phyloP scores from a whole-genome alignment of 805 yeast genomes.

The Lipomyces japonicus region DNA sequence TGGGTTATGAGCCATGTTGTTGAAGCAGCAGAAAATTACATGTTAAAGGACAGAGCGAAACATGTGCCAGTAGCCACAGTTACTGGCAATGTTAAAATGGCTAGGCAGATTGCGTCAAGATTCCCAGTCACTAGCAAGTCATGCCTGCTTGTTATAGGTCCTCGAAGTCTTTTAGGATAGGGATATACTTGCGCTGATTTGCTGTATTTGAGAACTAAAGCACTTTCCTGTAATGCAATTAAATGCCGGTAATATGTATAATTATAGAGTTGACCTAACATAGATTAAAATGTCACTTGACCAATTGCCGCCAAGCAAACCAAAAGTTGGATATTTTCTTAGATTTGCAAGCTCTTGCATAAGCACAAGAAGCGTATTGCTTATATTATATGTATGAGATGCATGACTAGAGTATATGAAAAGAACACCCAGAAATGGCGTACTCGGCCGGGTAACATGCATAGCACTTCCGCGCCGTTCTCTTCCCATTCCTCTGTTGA shows the following conservation, averaged over 20 bases:
- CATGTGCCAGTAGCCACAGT: constrained; percentile 1
- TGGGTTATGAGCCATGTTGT: constrained; percentile 5
- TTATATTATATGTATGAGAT: constrained; percentile 4
- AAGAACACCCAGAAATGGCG: too few relatives aligned
- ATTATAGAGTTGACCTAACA: not conserved
- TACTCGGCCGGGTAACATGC: not conserved
- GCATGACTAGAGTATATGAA: too few relatives aligned
- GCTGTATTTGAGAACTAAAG: not conserved
- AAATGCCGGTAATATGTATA: not conserved
- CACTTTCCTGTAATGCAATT: not conserved
- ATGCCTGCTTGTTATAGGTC: constrained; percentile 6
- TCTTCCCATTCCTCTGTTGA: not conserved
- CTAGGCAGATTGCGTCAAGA: constrained; percentile 7
- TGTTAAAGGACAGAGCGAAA: not conserved
- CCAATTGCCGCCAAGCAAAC: not conserved
- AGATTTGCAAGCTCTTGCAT: not conserved
- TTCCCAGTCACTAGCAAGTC: not conserved
- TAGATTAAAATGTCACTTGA: not conserved
- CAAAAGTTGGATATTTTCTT: not conserved
- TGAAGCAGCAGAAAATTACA: not conserved
- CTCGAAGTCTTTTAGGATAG: constrained; percentile 16
- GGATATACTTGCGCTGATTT: too few relatives aligned
- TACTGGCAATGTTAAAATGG: constrained; percentile 15
- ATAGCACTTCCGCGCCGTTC: not conserved
- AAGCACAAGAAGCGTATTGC: not conserved